Evolutionary conservation across 306 rosid species (phyloP), one percentile per base, ranked within the genome.

Genomic region (Prinsepia uniflora): DNA sequence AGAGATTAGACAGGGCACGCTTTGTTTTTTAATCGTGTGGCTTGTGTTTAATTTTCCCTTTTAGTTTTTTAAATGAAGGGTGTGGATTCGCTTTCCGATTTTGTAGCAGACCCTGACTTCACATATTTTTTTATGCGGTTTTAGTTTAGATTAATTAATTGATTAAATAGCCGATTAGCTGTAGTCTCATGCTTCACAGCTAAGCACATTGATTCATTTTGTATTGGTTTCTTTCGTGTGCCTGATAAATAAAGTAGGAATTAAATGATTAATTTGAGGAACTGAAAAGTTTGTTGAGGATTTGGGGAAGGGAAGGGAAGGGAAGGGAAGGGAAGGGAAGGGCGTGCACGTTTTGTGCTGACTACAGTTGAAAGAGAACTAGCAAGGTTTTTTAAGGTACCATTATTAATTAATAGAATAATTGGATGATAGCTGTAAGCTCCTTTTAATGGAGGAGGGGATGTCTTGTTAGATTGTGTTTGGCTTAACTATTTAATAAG

Each of bases 371-470:
- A 30, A 30, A 30, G 36, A 30, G 36, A 30, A 30, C 4, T 30
- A 3, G 36, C 36, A 30, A 30, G 36, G 3, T 30, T 1, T 24
- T 24, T 24, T 24, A 24, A 0, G 49, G 49, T 46, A 11, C 49
- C 4, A 11, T 11, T 10, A 46, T 11, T n/a, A n/a, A 24, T 24
- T 24, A 24, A 24, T 24, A 24, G 30, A 24, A 24, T 46, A 46
- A 46, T 46, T 46, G 78, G 83, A 61, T 72, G 69, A 69, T 75
- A 82, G 89, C 89, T 82, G 87, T 78, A 80, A 82, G 75, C 67
- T 76, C 70, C 65, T 14, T 47, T 43, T 58, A n/a, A 44, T 64
- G 56, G 71, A 77, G 71, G 79, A 1, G 17, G 15, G 15, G 50
- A 24, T 24, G 30, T 24, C 30, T 24, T 24, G 30, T 24, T 24